Conservation (phyloP, 169 alveolate species). For the Plasmodium malariae region DNA sequence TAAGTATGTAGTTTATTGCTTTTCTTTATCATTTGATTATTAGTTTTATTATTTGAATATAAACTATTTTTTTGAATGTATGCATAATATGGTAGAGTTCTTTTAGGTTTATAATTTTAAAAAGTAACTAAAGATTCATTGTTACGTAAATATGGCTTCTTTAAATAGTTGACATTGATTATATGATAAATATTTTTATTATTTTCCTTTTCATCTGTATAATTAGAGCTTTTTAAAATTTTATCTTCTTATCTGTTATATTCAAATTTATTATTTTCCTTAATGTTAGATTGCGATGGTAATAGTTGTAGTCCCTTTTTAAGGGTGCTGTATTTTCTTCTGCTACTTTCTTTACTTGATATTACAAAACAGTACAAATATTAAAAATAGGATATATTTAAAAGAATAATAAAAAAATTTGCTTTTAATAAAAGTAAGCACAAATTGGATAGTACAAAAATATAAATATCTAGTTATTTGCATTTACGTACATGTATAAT, state of each 20-base stretch:
- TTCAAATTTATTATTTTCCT: background rate
- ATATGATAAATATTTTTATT: too few relatives aligned
- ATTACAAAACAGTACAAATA: background rate
- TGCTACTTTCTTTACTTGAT: background rate
- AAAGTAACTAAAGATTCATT: background rate
- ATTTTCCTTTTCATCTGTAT: background rate
- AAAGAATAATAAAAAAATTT: background rate
- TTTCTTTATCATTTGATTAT: background rate
- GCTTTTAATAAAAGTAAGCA: background rate
- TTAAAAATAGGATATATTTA: too few relatives aligned
- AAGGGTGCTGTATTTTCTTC: background rate
- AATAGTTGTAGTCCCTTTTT: background rate
- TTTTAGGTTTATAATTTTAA: background rate
- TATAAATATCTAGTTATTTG: background rate
- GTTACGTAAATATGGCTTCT: too few relatives aligned
- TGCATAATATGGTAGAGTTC: background rate
- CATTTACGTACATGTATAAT: background rate
- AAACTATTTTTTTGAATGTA: background rate
- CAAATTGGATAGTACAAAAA: background rate
- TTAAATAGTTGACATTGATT: too few relatives aligned
- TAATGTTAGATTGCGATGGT: background rate
- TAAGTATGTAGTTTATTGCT: background rate
- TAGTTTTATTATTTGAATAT: background rate
- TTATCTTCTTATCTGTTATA: background rate
- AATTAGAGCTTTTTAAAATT: background rate